Percentiles rank a stretch among this genome's conserved stretches.
These are phyloP conservation scores for Laetiporus sulphureus DNA, from an alignment of 1,284 basidiomycete species.

Conservation along the genomic window DNA sequence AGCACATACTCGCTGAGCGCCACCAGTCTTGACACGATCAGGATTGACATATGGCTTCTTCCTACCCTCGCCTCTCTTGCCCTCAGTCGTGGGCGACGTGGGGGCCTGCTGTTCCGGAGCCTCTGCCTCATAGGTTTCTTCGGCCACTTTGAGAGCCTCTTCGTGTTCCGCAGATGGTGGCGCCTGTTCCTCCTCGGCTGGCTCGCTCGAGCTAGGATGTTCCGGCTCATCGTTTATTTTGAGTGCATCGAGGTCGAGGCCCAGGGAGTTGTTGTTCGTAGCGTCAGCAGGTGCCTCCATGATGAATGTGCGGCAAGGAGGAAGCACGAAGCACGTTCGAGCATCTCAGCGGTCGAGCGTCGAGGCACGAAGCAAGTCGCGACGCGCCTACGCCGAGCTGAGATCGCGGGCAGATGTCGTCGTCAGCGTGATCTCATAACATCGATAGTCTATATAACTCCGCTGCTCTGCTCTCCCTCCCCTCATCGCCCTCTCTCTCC, in stretches of 20 bases:
- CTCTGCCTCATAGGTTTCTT: constrained; percentile 5
- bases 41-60: constrained; percentile 62
- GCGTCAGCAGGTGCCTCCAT: constrained; percentile 16
- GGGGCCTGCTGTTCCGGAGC: constrained; percentile 14
- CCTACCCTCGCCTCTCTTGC: constrained; percentile 21
- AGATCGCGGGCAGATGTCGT: constrained; percentile 8
- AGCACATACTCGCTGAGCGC: constrained; percentile 54
- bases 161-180: constrained; percentile 3
- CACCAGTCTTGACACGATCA: constrained; percentile 74
- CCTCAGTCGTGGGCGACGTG: constrained; percentile 9
- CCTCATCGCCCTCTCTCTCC: constrained; percentile 5
- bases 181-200: constrained; percentile 4
- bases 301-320: constrained; percentile 8
- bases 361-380: constrained; percentile 14
- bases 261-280: constrained; percentile 58
- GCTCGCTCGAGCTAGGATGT: constrained; percentile 10
- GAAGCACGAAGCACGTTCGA: constrained; percentile 5
- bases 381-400: constrained; percentile 8
- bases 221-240: constrained; percentile 25
- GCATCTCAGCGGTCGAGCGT: too few relatives aligned
- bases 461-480: constrained; percentile 3
- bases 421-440: constrained; percentile 18
- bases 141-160: constrained; percentile 2
- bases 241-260: constrained; percentile 53
- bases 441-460: constrained; percentile 14